A percentile compares a stretch with the other conserved stretches of the same genome.
These are phyloP conservation scores for Botrytis elliptica DNA, from an alignment of 2,329 filamentous ascomycete species.

Conservation along the genomic window DNA sequence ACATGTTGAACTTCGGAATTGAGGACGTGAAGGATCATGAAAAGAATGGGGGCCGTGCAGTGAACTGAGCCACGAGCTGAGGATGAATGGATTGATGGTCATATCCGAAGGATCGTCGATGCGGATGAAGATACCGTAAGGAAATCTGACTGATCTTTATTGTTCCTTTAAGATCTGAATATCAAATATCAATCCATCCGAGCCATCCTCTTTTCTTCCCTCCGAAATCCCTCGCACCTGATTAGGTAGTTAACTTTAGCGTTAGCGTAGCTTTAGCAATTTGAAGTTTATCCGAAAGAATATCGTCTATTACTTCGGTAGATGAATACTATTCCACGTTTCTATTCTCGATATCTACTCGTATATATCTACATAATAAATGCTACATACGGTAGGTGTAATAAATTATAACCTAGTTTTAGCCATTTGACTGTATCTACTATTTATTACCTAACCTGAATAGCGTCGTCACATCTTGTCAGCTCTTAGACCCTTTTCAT, in stretches of 20 bases:
- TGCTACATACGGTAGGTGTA: neutral
- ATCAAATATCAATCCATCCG: neutral
- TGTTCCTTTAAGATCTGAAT: neutral
- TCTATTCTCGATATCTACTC: neutral
- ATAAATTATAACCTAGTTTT: neutral
- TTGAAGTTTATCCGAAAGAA: neutral
- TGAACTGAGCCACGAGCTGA: slow-evolving; percentile 14
- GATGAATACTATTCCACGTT: neutral
- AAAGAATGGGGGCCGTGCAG: slow-evolving; percentile 4
- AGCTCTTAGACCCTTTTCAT: neutral
- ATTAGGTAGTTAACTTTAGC: neutral
- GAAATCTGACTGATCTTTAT: slow-evolving; percentile 13
- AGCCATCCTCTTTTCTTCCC: slow-evolving; percentile 1
- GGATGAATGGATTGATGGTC: neutral
- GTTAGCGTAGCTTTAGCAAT: neutral
- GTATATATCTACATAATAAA: neutral
- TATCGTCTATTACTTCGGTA: neutral
- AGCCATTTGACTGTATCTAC: neutral
- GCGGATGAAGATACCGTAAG: neutral
- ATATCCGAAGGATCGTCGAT: neutral
- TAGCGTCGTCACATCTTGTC: neutral
- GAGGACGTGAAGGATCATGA: neutral
- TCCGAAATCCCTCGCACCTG: neutral
- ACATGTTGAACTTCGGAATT: neutral
- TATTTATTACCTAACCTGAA: neutral